Evolutionary conservation across 2,329 filamentous ascomycete species (phyloP), one percentile per base, ranked within the genome.

Genomic region (Neonectria neomacrospora): DNA sequence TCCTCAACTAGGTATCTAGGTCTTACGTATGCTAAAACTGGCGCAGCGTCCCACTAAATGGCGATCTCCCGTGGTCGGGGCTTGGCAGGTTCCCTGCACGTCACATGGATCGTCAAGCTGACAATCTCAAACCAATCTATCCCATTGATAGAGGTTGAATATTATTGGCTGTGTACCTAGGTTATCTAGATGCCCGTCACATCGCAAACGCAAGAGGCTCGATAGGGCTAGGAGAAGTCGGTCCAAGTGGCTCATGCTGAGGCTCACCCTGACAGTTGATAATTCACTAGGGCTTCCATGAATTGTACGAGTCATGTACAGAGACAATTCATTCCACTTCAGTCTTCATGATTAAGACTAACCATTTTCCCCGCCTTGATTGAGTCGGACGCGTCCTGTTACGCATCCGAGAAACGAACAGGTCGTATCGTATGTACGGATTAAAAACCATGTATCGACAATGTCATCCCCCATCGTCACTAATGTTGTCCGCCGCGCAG

Each of bases 381-480:
- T 34, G 37, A 53, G 48, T 52, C 42, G 30, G 34, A 22, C 12
- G 16, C 42, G 45, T 42, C 28, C 20, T 52, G 37, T 26, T 47
- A 53, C 20, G 42, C 51, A 34, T 39, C 51, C 37, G 51, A 52
- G 48, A 58, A 64, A 56, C 55, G 47, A 48, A 64, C 30, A 56
- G 48, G 42, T 53, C 48, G 42, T 64, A 60, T 53, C 48, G 42
- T 64, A 60, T 64, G 51, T 66, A 58, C 61, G 44, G 42, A 66
- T 66, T 66, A 66, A 58, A 59, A 60, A 51, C 48, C 22, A 45
- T 58, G 45, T 65, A 61, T 61, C 50, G 26, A 55, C 51, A 54
- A 61, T 44, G 22, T 34, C 51, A 42, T 56, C 47, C n/a, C 44
- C 32, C 20, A n/a, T 55, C 44, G 30, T 56, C 61, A 20, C 53